Evolutionary conservation across 2,329 filamentous ascomycete genomes (phyloP).

Genomic region (Hypoxylon sp.): DNA sequence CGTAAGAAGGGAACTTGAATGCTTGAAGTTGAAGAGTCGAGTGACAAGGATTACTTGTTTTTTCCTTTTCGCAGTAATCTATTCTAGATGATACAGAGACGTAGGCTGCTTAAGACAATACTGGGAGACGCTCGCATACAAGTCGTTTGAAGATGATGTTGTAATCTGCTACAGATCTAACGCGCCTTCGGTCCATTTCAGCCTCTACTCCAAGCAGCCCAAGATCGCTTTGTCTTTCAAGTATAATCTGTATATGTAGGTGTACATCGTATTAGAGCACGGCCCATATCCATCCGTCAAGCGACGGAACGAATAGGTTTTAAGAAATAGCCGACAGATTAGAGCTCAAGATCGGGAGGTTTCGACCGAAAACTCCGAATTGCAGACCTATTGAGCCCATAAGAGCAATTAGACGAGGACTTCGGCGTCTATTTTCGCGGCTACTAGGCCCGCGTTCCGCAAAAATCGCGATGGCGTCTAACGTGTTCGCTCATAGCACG

Average conservation of each 20-base stretch:
- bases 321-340: conserved; percentile 37
- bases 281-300: conserved; percentile 39
- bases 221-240: background rate
- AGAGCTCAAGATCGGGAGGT: conserved; percentile 22
- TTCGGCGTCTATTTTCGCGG: conserved; percentile 27
- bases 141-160: conserved; percentile 4
- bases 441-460: conserved; percentile 41
- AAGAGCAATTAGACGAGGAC: conserved; percentile 29
- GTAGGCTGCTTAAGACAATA: background rate
- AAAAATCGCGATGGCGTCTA: conserved; percentile 19
- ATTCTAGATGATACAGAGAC: conserved; percentile 4
- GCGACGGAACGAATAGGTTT: conserved; percentile 28
- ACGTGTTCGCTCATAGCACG: conserved; percentile 1
- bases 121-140: conserved; percentile 3
- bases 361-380: conserved; percentile 31
- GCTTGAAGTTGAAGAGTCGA: background rate
- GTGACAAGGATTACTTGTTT: background rate
- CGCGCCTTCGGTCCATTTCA: conserved; percentile 14
- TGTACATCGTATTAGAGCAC: conserved; percentile 27
- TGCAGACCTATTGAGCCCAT: conserved; percentile 13
- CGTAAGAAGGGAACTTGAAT: conserved; percentile 4
- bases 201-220: conserved; percentile 3
- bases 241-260: conserved; percentile 3
- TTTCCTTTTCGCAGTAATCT: background rate
- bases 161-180: background rate